Evolutionary conservation across 805 yeast species (phyloP), one percentile per base, ranked within the genome.

Genomic region (Kodamaea leandrae): DNA sequence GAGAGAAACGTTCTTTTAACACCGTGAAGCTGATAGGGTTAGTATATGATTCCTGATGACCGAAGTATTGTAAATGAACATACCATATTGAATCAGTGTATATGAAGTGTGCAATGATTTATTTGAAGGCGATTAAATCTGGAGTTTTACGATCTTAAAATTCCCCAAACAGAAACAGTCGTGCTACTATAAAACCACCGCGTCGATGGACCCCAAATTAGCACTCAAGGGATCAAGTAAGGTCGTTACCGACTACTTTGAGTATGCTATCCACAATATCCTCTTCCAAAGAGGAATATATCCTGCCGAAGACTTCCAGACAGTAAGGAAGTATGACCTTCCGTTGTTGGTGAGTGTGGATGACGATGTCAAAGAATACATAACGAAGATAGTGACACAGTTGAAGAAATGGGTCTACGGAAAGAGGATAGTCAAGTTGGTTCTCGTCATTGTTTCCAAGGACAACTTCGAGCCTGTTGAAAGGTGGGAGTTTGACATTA

Each of bases 231-330:
- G 96, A 9, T 84, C 95, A 0, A 80, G 95, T 8, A 78, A 80
- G 47, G 71, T 78, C 0, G 87, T 89, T 1, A 77, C 91, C 0
- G 96, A 88, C 61, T 88, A 86, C 62, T 86, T 90, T 53, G 85
- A 86, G 52, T 86, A 80, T 57, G 77, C 91, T 40, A 81, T 90
- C 39, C 83, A 87, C 55, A 78, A 82, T 36, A 86, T 90, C 18
- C 72, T 91, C 4, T 90, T 83, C 58, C 97, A 91, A 59, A 67
- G 98, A 39, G 96, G 95, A 0, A 81, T 90, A 14, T 90, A 90
- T 53, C 96, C 96, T 0, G 73, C 86, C 3, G 95, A 86, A 47
- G 96, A 88, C 57, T 90, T 91, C 61, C 74, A 74, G 38, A 71
- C 82, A 1, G 88, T 86, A 2, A 74, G 77, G 51, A 88, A 87